These are phyloP conservation scores for Lactarius vividus DNA, from an alignment of 768 basidiomycete species.

Conservation along the genomic window DNA sequence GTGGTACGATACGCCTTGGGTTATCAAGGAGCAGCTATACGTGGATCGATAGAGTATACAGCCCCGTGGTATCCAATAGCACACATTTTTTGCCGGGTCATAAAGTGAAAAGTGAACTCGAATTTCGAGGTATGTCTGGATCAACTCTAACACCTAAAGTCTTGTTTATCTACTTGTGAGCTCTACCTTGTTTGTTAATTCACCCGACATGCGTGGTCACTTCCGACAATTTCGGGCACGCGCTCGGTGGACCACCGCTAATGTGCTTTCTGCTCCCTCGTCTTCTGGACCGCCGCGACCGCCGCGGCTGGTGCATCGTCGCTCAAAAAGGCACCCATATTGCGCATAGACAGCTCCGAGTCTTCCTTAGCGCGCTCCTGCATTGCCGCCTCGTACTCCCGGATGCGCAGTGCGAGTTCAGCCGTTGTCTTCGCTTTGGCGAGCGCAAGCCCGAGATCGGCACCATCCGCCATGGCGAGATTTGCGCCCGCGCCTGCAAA, in stretches of 20 bases:
- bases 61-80: neutral
- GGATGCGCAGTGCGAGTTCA: neutral
- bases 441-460: slow-evolving; percentile 23
- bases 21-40: slow-evolving; percentile 56
- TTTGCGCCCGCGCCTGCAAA: slow-evolving; percentile 41
- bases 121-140: neutral
- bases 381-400: slow-evolving; percentile 18
- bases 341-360: slow-evolving; percentile 10
- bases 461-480: slow-evolving; percentile 35
- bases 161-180: neutral
- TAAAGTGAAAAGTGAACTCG: neutral
- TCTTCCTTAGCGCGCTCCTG: slow-evolving; percentile 8
- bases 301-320: slow-evolving; percentile 15
- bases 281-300: slow-evolving; percentile 4
- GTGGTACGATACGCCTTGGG: slow-evolving; percentile 69
- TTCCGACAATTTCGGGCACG: neutral
- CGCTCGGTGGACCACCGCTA: too few relatives aligned
- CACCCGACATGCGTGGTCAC: neutral
- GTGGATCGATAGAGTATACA: slow-evolving; percentile 28
- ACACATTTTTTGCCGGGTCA: neutral
- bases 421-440: slow-evolving; percentile 17
- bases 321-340: slow-evolving; percentile 17
- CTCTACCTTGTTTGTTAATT: neutral
- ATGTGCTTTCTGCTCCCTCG: too few relatives aligned
- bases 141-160: neutral